Base-by-base conservation (phyloP, 1,139 yeast species). In the Saccharomyces pastorianus region DNA sequence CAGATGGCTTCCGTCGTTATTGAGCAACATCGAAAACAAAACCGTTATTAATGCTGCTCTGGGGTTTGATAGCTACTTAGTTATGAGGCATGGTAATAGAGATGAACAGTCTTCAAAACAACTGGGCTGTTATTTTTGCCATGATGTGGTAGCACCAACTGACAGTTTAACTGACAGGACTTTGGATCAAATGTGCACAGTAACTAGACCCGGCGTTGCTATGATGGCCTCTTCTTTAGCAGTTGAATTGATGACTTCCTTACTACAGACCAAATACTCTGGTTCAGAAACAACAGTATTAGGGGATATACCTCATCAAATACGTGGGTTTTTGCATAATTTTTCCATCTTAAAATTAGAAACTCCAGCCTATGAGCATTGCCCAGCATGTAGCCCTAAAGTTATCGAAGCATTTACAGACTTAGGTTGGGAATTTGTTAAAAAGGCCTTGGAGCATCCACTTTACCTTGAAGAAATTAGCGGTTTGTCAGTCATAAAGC, bases 181-280 rank as follows among this genome's bases (percentile, higher is more conserved):
- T 0, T 73, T 93, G 57, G 99, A 93, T 70, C 98, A 93, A 69
- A 93, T 93, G 97, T 93, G 99, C 67, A 93, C 99, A 0, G 99
- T 93, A 0, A 93, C 99, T 0, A 75, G 99, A 48, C 99, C 99
- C 0, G 99, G 99, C 0, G 91, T 86, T 0, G 96, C 99, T 0
- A 73, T 87, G 64, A 73, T 89, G 70, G 98, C 99, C 0, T 80
- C 96, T 0, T 82, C 97, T 0, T 73, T 84, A 47, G 96, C 96
- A 0, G 96, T 89, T 0, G 99, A 93, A 66, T 72, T 95, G 11
- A 68, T 88, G 59, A 86, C 88, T 0, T 82, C 96, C 0, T 62
- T 88, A 0, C 66, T 89, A 48, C 98, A 93, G 67, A 86, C 84
- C 61, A 82, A 77, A 13, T 63, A 68, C 34, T 86, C 87, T 0